Conservation (phyloP, 163 green algal species). For the Scenedesmus sp. region DNA sequence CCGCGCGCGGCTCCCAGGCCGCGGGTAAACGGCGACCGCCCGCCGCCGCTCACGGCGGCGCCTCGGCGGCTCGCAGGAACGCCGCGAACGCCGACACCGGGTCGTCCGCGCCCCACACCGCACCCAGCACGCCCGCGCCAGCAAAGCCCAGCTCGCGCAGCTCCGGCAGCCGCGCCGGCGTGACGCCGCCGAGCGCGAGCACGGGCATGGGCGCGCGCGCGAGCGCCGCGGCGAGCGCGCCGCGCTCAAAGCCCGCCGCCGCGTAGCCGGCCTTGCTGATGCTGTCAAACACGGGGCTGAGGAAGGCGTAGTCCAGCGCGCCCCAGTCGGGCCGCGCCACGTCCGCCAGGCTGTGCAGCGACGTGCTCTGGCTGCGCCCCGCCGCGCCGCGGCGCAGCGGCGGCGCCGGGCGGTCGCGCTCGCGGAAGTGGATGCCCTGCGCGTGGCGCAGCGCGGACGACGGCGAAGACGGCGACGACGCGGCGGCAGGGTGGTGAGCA, state of each 20-base stretch:
- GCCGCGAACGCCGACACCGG: constrained; percentile 10
- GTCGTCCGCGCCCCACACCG: constrained; percentile 35
- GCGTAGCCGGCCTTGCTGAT: constrained; percentile 53
- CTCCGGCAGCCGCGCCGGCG: not conserved
- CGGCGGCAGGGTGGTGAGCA: not conserved
- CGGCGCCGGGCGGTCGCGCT: constrained; percentile 21
- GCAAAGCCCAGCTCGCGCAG: constrained; percentile 41
- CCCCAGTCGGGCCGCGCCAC: constrained; percentile 8
- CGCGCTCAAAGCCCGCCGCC: constrained; percentile 20
- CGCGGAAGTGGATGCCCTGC: constrained; percentile 44
- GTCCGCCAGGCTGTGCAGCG: constrained; percentile 17
- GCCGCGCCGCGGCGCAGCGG: not conserved
- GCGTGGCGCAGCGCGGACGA: no score
- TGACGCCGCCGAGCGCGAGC: constrained; percentile 44
- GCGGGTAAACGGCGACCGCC: no score
- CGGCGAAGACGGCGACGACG: no score
- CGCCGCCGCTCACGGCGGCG: no score
- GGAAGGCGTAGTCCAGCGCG: constrained; percentile 41
- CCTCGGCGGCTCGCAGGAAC: constrained; percentile 6
- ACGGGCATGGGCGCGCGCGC: constrained; percentile 7
- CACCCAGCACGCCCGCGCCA: constrained; percentile 37
- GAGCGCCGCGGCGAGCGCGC: not conserved
- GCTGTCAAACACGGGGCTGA: constrained; percentile 47
- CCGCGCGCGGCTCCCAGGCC: no score
- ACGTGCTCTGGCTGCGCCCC: constrained; percentile 21